Base-by-base conservation (phyloP, 805 yeast genomes). In the Wickerhamomyces mucosus region DNA sequence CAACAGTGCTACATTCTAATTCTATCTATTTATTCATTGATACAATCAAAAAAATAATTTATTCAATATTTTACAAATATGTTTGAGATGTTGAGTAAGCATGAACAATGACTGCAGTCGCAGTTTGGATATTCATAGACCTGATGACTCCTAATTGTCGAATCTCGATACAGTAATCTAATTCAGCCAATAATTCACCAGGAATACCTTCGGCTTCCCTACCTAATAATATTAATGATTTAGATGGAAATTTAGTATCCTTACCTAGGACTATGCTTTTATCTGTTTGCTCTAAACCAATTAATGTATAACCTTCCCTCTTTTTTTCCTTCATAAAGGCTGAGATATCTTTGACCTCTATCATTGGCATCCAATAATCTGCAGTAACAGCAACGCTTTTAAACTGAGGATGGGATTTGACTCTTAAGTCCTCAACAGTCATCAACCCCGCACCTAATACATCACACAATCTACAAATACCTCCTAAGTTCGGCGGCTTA, bases 111-210 rank as follows among this genome's bases (percentile, higher is more conserved):
- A 88, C 86, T 0, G 96, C 97, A 1, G 96, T 78, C 1, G 96
- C 97, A 0, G 96, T 88, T 58, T 88, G 97, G 39, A 88, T 88
- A 49, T 88, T 88, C 97, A 88, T 88, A 2, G 96, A 86, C 43
- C 97, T 67, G 25, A 89, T 75, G 13, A 88, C 86, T 12, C 97
- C 97, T 25, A 75, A 78, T 51, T 88, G 97, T 50, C 85, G 83
- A 44, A 88, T 88, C 48, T 88, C 95, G 25, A 89, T 74, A 51
- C 96, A 88, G 42, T 77, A 61, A 50, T 88, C 96, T 20, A 89
- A 61, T 47, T 82, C 89, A 1, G 83, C 78, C 33, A 88, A 59
- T 18, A 88, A 58, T 24, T 78, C 78, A 6, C 95, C 95, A 0
- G 95, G 95, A 34, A 88, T 75, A 34, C 97, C 97, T 51, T 83